These are phyloP conservation scores for Chalciporus sphaerocephalus DNA, from an alignment of 768 basidiomycete species.

Conservation along the genomic window DNA sequence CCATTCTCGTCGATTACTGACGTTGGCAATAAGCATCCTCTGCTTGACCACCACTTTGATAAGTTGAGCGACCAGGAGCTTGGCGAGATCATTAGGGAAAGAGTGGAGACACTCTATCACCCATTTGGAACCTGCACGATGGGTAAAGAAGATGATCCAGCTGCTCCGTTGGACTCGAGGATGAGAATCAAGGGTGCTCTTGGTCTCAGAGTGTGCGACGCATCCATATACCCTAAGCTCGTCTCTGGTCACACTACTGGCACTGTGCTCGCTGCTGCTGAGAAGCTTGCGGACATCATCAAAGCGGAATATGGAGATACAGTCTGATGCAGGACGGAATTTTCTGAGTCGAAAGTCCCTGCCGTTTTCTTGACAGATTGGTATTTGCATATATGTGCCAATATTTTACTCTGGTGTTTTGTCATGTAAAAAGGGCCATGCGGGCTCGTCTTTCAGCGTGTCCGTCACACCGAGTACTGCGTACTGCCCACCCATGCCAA, in stretches of 20 bases:
- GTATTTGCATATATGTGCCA: neutral
- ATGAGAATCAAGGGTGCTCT: slow-evolving; percentile 41
- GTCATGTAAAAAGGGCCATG: slow-evolving; percentile 32
- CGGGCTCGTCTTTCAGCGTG: slow-evolving; percentile 7
- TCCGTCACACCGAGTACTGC: slow-evolving; percentile 60
- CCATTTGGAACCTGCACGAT: slow-evolving; percentile 38
- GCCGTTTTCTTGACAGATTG: neutral
- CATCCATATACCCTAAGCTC: slow-evolving; percentile 42
- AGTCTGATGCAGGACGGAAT: neutral
- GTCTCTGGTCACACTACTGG: slow-evolving; percentile 41
- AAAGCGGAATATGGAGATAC: slow-evolving; percentile 21
- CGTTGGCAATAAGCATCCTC: slow-evolving; percentile 22
- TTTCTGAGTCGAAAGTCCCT: neutral
- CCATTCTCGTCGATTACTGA: slow-evolving; percentile 39
- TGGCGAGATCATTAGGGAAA: slow-evolving; percentile 29
- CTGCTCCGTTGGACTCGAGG: slow-evolving; percentile 42
- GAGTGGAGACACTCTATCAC: slow-evolving; percentile 42
- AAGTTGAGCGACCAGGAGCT: slow-evolving; percentile 33
- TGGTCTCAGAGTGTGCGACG: slow-evolving; percentile 45
- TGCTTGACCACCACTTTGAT: slow-evolving; percentile 38
- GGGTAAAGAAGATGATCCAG: slow-evolving; percentile 36
- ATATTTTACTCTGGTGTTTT: neutral
- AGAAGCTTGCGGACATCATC: slow-evolving; percentile 33
- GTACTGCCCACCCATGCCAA: slow-evolving; percentile 88
- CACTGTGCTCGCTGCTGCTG: slow-evolving; percentile 31